Conservation (phyloP, 805 yeast genomes). For the Lachancea quebecensis region DNA sequence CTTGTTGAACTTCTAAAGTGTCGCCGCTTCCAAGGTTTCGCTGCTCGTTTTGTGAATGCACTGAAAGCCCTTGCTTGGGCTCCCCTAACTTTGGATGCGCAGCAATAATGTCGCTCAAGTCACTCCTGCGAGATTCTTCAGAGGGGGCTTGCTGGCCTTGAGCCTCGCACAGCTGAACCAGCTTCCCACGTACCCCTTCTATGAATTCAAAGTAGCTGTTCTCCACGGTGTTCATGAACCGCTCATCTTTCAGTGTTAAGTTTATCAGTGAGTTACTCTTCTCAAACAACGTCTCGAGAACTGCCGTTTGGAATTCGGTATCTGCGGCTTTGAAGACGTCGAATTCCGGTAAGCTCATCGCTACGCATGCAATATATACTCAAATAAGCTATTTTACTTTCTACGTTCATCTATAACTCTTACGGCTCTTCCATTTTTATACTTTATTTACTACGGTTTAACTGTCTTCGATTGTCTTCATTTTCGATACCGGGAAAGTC, state of each 20-base stretch:
- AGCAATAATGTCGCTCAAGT: constrained; percentile 54
- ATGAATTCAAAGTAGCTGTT: constrained; percentile 37
- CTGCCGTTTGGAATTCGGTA: constrained; percentile 8
- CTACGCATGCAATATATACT: background rate
- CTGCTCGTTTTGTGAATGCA: constrained; percentile 68
- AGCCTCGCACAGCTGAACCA: constrained; percentile 31
- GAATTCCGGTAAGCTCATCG: constrained; percentile 4
- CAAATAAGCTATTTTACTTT: too few species aligned
- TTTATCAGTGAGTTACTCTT: constrained; percentile 16
- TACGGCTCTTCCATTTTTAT: too few species aligned
- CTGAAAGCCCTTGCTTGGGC: constrained; percentile 44
- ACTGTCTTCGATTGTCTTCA: too few species aligned
- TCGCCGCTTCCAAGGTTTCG: constrained; percentile 47
- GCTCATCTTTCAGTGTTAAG: constrained; percentile 12
- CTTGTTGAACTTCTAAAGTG: constrained; percentile 35
- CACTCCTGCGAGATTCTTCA: constrained; percentile 10
- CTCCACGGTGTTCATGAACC: constrained; percentile 9
- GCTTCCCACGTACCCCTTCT: constrained; percentile 36
- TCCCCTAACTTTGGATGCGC: constrained; percentile 92
- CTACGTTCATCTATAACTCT: too few species aligned
- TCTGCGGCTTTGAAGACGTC: constrained; percentile 5
- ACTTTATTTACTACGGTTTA: too few species aligned
- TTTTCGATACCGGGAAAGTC: constrained; percentile 2
- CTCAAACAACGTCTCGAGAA: constrained; percentile 17
- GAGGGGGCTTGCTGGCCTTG: constrained; percentile 22